phyloP scores from a whole-genome alignment of 2,329 filamentous ascomycete species.

The Cadophora luteo-olivacea region DNA sequence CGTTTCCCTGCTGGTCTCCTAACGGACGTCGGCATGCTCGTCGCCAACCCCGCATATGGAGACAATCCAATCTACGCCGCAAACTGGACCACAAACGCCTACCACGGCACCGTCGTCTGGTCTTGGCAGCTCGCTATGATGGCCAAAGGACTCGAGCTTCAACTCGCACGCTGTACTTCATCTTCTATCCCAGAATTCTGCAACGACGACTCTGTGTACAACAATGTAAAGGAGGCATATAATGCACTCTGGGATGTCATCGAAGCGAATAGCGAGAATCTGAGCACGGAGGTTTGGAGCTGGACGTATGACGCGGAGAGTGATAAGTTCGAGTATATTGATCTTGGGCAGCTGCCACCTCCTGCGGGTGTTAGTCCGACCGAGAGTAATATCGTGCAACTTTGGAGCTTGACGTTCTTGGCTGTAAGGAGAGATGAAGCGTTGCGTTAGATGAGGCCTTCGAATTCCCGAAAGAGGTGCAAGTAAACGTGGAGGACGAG shows the following conservation, averaged over 20 bases:
- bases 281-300: conserved; percentile 68
- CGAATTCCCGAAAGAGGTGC: no score
- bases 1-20: conserved; percentile 65
- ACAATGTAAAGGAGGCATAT: conserved; percentile 58
- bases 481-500: no score
- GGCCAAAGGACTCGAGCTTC: conserved; percentile 63
- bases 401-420: conserved; percentile 65
- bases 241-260: conserved; percentile 67
- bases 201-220: conserved; percentile 49
- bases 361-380: conserved; percentile 51
- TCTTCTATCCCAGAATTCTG: conserved; percentile 56
- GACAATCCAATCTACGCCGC: conserved; percentile 52
- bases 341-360: conserved; percentile 57
- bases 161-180: conserved; percentile 58
- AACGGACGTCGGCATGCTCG: conserved; percentile 61
- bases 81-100: conserved; percentile 63
- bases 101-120: conserved; percentile 71
- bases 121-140: conserved; percentile 70
- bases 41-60: conserved; percentile 67
- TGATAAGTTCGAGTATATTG: conserved; percentile 53
- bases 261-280: conserved; percentile 57
- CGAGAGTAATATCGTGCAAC: conserved; percentile 61
- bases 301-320: conserved; percentile 55
- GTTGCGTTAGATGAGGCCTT: conserved; percentile 13
- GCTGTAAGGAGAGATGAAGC: conserved; percentile 51